Evolutionary conservation across 345 rosid genomes (phyloP).

Genomic region (Salix dunnii): DNA sequence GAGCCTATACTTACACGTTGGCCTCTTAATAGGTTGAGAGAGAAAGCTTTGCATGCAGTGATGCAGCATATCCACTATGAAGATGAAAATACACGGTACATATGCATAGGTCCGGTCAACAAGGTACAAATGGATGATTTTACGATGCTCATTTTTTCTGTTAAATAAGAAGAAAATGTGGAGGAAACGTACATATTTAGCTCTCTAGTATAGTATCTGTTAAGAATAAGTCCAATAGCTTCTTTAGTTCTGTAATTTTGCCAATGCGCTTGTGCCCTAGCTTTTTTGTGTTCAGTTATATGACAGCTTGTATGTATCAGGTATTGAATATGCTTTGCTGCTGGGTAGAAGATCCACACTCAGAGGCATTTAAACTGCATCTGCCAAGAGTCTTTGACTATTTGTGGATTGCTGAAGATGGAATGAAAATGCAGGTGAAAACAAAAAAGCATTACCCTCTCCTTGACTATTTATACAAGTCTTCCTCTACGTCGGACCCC

Average conservation of each 20-base stretch:
- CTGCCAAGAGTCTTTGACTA: conserved; percentile 73
- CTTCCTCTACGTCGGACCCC: background rate
- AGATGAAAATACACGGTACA: conserved; percentile 77
- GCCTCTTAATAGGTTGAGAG: conserved; percentile 80
- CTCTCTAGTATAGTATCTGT: background rate
- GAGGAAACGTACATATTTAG: background rate
- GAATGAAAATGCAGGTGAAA: conserved; percentile 93
- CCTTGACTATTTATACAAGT: background rate
- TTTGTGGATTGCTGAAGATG: conserved; percentile 95
- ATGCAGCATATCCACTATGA: conserved; percentile 86
- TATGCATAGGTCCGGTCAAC: conserved; percentile 84
- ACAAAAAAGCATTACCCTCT: background rate
- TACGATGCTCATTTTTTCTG: conserved; percentile 1
- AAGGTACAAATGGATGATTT: conserved; percentile 43
- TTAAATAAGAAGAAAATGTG: too few relatives aligned
- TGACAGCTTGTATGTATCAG: conserved; percentile 36
- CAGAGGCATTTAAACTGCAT: conserved; percentile 81
- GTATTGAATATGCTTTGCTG: conserved; percentile 88
- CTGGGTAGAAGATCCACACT: conserved; percentile 90
- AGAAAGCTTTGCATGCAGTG: conserved; percentile 53
- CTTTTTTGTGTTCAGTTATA: background rate
- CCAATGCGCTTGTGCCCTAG: background rate
- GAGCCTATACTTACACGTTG: conserved; percentile 72
- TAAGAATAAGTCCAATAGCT: background rate
- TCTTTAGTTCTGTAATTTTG: background rate